Conservation (phyloP, 805 yeast genomes). For the Pichia cabralensis region DNA sequence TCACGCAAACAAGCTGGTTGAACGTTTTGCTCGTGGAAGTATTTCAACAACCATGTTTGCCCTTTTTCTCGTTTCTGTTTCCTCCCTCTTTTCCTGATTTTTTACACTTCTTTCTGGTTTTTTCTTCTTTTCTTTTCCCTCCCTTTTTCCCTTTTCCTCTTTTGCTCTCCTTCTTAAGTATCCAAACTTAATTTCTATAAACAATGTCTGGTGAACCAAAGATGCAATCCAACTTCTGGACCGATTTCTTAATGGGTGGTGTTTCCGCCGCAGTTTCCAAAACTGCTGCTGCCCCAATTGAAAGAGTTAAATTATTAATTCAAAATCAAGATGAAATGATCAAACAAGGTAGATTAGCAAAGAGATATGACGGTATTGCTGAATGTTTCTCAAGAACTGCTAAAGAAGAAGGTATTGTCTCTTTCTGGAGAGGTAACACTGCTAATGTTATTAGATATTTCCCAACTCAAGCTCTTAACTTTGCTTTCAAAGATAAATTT, state of each 20-base stretch:
- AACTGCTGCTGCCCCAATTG: slow-evolving; percentile 97
- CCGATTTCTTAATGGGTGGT: slow-evolving; percentile 94
- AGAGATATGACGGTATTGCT: slow-evolving; percentile 77
- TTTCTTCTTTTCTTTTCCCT: not conserved
- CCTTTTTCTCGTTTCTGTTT: not conserved
- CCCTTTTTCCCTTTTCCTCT: not conserved
- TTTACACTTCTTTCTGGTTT: not conserved
- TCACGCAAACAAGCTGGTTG: no score
- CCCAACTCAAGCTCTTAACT: slow-evolving; percentile 99
- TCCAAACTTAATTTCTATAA: slow-evolving; percentile 2
- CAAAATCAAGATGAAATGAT: slow-evolving; percentile 98
- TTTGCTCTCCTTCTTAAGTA: not conserved
- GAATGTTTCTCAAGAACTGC: slow-evolving; percentile 95
- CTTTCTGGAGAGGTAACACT: slow-evolving; percentile 99
- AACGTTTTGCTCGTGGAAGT: no score
- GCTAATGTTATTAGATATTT: slow-evolving; percentile 98
- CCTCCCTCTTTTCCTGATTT: not conserved
- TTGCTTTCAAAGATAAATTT: slow-evolving; percentile 97
- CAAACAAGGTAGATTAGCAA: slow-evolving; percentile 91
- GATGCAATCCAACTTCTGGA: slow-evolving; percentile 34
- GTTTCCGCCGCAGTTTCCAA: slow-evolving; percentile 97
- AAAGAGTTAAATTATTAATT: slow-evolving; percentile 90
- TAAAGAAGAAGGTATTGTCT: slow-evolving; percentile 80
- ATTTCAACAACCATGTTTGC: no score
- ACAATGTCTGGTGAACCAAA: slow-evolving; percentile 29